A percentile compares a stretch with the other conserved stretches of the same genome.
phyloP scores from a whole-genome alignment of 164 flowering plant species.

The Dillenia turbinata region DNA sequence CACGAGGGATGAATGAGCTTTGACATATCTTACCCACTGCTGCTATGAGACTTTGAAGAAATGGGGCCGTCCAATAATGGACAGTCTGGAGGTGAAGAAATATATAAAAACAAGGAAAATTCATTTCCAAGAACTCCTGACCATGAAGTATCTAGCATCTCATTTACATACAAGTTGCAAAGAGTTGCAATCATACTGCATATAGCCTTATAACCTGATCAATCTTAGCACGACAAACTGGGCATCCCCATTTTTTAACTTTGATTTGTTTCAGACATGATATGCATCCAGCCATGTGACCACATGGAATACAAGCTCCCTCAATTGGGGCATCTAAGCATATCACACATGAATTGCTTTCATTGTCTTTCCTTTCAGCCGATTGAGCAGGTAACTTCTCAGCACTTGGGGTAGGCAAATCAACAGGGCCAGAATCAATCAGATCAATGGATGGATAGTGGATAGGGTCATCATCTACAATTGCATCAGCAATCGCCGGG shows the following conservation, averaged over 20 bases:
- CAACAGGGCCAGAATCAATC: constrained; percentile 50
- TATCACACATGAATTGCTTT: constrained; percentile 51
- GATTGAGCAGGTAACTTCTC: constrained; percentile 12
- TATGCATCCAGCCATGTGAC: constrained; percentile 99
- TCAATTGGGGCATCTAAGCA: constrained; percentile 91
- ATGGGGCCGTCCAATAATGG: no score
- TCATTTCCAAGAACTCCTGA: no score
- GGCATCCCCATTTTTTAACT: constrained; percentile 83
- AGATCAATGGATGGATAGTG: constrained; percentile 70
- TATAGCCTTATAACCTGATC: constrained; percentile 73
- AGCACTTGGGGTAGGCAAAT: constrained; percentile 25
- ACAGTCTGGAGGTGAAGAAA: no score
- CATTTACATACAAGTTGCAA: no score
- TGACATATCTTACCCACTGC: no score
- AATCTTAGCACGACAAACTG: constrained; percentile 85
- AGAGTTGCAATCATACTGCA: constrained; percentile 41
- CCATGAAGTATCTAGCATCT: no score
- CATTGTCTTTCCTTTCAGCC: constrained; percentile 25
- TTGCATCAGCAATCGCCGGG: constrained; percentile 44
- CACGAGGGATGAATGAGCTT: no score
- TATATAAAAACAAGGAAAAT: no score
- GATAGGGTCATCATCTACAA: constrained; percentile 49
- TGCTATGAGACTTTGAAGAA: no score
- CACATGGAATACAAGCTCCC: constrained; percentile 97
- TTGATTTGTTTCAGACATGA: constrained; percentile 79